Conservation (phyloP, 345 rosid genomes). For the Leavenworthia alabamica region DNA sequence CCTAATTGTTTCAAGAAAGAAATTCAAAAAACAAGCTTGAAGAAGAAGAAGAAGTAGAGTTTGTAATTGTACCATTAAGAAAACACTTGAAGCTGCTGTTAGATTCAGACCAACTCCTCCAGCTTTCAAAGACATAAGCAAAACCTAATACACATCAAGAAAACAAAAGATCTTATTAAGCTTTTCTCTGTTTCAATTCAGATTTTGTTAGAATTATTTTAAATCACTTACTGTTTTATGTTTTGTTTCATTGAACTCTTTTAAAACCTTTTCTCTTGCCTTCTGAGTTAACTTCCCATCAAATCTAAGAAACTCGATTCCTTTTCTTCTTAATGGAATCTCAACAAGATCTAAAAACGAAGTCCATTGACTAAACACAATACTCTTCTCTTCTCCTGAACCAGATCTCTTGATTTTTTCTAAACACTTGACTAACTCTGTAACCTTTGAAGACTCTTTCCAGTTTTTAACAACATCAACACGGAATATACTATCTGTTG, state of each 20-base stretch:
- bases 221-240: conserved; percentile 53
- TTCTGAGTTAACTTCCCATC: conserved; percentile 53
- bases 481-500: conserved; percentile 46
- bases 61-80: conserved; percentile 43
- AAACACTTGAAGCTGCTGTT: conserved; percentile 64
- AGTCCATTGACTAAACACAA: conserved; percentile 71
- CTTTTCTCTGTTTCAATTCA: not conserved
- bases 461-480: conserved; percentile 53
- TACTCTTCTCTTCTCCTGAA: conserved; percentile 47
- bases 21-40: not conserved
- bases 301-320: conserved; percentile 45
- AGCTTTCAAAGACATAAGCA: conserved; percentile 59
- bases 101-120: conserved; percentile 69
- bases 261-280: conserved; percentile 52
- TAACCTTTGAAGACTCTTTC: conserved; percentile 61
- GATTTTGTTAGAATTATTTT: not conserved
- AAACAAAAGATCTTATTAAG: not conserved
- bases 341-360: conserved; percentile 58
- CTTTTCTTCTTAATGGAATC: conserved; percentile 45
- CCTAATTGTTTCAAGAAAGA: conserved; percentile 25
- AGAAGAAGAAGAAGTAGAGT: no score
- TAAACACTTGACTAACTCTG: conserved; percentile 47
- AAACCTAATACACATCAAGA: conserved; percentile 31
- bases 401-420: conserved; percentile 34
- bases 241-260: conserved; percentile 52